Evolutionary conservation across 345 rosid species (phyloP).

Genomic region (Populus tremula): DNA sequence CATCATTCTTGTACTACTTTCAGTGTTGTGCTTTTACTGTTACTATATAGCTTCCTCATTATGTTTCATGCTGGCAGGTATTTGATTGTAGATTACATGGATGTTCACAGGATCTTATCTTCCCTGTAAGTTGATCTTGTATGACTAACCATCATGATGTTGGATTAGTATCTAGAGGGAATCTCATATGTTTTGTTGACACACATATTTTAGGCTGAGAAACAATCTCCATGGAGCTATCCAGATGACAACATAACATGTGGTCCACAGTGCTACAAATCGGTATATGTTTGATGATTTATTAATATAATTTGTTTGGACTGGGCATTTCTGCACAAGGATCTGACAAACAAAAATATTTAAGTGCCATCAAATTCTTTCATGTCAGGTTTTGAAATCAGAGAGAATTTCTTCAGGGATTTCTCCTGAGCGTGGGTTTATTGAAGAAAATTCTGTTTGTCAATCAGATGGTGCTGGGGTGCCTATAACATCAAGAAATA

Average conservation of each 20-base stretch:
- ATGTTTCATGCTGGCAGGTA: slow-evolving; percentile 52
- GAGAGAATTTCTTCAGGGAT: slow-evolving; percentile 36
- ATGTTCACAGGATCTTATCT: slow-evolving; percentile 96
- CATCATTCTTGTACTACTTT: slow-evolving; percentile 9
- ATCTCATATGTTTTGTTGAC: slow-evolving; percentile 24
- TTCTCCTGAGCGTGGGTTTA: slow-evolving; percentile 38
- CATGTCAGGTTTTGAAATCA: slow-evolving; percentile 57
- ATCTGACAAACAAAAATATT: slow-evolving; percentile 8
- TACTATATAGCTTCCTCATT: slow-evolving; percentile 7
- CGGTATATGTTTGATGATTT: slow-evolving; percentile 40
- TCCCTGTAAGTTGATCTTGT: slow-evolving; percentile 65
- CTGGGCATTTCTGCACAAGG: slow-evolving; percentile 8
- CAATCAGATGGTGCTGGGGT: slow-evolving; percentile 54
- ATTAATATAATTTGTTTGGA: slow-evolving; percentile 4
- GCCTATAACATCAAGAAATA: slow-evolving; percentile 48
- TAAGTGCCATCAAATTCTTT: slow-evolving; percentile 16
- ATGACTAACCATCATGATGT: slow-evolving; percentile 21
- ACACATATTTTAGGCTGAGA: slow-evolving; percentile 64
- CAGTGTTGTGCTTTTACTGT: background rate
- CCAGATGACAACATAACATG: slow-evolving; percentile 62
- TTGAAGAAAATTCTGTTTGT: slow-evolving; percentile 48
- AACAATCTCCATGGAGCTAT: slow-evolving; percentile 67
- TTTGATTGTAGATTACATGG: slow-evolving; percentile 99
- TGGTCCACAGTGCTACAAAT: slow-evolving; percentile 71
- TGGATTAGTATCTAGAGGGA: slow-evolving; percentile 17